Evolutionary conservation across 176 grass and related monocot genomes (phyloP).

Genomic region (Phragmites australis): DNA sequence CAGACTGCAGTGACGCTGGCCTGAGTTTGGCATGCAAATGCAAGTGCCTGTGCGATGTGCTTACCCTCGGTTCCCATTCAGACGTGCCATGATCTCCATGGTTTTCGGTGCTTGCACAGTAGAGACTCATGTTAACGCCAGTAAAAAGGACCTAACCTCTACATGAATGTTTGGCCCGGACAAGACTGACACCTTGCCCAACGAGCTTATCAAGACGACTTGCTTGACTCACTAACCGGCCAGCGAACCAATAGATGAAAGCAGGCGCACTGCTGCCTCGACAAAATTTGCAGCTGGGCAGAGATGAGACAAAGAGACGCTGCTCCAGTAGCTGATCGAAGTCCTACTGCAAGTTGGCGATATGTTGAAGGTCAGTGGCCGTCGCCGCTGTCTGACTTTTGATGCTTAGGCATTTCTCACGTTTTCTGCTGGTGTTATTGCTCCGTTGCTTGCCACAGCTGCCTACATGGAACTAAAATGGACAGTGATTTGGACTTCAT

Average conservation of each 20-base stretch:
- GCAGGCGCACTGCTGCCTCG: background rate
- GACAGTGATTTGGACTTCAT: background rate
- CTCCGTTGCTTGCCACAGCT: background rate
- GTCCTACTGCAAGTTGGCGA: too few species aligned
- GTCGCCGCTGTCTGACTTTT: constrained; percentile 22
- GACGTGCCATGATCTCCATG: background rate
- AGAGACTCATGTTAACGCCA: background rate
- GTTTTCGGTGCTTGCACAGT: background rate
- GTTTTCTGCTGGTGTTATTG: constrained; percentile 6
- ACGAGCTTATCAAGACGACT: background rate
- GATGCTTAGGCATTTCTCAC: background rate
- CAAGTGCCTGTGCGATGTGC: too few species aligned
- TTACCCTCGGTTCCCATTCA: too few species aligned
- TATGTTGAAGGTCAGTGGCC: background rate
- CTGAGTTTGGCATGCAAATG: too few species aligned
- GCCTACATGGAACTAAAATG: background rate
- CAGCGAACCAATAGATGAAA: background rate
- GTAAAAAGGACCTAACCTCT: background rate
- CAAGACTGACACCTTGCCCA: constrained; percentile 32
- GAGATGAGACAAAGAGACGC: background rate
- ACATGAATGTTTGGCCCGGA: constrained; percentile 36
- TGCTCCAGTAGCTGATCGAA: too few species aligned
- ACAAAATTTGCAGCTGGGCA: background rate
- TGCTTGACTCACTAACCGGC: constrained; percentile 6
- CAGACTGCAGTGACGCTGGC: too few species aligned